A percentile compares a stretch with the other conserved stretches of the same genome.
Evolutionary conservation across 2,329 filamentous ascomycete genomes (phyloP).

Genomic region (Fragosphaeria purpurea): DNA sequence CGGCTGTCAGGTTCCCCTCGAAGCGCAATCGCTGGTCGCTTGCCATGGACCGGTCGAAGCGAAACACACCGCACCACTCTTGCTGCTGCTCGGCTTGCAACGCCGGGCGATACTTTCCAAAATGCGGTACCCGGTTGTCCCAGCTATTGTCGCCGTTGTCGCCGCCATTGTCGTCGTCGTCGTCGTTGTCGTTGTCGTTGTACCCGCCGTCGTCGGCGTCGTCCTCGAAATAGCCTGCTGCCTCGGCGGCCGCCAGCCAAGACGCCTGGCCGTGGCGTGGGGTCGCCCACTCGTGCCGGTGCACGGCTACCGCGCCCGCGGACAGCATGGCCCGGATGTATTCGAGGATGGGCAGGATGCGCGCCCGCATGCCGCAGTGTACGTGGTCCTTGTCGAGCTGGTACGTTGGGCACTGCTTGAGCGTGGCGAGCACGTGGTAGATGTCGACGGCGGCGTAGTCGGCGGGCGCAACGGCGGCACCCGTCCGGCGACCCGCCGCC

Average conservation of each 20-base stretch:
- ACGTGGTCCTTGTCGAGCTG: slow-evolving; percentile 65
- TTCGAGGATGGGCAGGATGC: slow-evolving; percentile 56
- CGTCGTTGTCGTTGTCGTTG: slow-evolving; percentile 11
- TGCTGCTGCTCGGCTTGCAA: background rate
- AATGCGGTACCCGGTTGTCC: background rate
- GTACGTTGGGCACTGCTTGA: slow-evolving; percentile 60
- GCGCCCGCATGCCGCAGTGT: slow-evolving; percentile 60
- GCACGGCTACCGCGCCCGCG: slow-evolving; percentile 33
- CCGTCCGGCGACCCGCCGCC: background rate
- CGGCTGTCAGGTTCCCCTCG: slow-evolving; percentile 38
- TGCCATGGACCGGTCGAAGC: slow-evolving; percentile 40
- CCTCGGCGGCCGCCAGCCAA: slow-evolving; percentile 11
- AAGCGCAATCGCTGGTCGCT: slow-evolving; percentile 40
- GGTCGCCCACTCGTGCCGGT: slow-evolving; percentile 36
- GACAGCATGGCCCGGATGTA: slow-evolving; percentile 50
- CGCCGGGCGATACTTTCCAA: slow-evolving; percentile 3
- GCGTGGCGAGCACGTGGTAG: slow-evolving; percentile 45
- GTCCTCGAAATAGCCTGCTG: slow-evolving; percentile 6
- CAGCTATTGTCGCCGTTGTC: slow-evolving; percentile 5
- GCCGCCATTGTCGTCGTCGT: background rate
- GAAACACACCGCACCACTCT: slow-evolving; percentile 24
- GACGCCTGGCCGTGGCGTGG: slow-evolving; percentile 17
- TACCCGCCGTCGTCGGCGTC: slow-evolving; percentile 5
- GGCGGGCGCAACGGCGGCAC: background rate
- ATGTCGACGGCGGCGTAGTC: slow-evolving; percentile 38